Percentiles rank a stretch among this genome's conserved stretches.
phyloP scores from a whole-genome alignment of 768 basidiomycete species.

The Xerocomus potaroensis region DNA sequence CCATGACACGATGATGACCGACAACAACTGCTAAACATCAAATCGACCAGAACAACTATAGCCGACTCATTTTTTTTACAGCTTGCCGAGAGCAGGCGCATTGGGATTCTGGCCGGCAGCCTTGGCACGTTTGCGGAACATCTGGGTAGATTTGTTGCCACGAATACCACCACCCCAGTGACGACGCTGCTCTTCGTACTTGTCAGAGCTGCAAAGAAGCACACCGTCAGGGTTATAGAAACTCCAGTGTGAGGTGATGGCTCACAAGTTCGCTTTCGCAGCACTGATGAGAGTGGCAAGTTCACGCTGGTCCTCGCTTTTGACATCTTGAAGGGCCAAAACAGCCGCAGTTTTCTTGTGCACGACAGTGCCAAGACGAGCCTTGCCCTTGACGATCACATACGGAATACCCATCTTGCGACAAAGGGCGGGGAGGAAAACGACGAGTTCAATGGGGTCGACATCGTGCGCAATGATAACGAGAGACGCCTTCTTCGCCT shows the following conservation, averaged over 20 bases:
- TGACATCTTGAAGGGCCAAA: conserved; percentile 88
- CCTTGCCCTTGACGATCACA: conserved; percentile 97
- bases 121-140: conserved; percentile 93
- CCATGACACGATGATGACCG: no score
- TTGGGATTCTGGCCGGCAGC: conserved; percentile 68
- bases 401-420: conserved; percentile 99
- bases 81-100: conserved; percentile 57
- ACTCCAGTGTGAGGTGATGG: conserved; percentile 15
- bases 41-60: no score
- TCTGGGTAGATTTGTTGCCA: conserved; percentile 91
- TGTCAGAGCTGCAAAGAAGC: conserved; percentile 59
- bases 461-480: conserved; percentile 98
- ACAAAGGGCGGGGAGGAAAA: conserved; percentile 97
- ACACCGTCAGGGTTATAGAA: conserved; percentile 2
- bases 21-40: no score
- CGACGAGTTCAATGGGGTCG: conserved; percentile 97
- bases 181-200: conserved; percentile 88
- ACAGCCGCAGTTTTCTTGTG: conserved; percentile 98
- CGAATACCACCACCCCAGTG: conserved; percentile 96
- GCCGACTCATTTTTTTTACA: no score
- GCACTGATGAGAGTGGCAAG: conserved; percentile 90
- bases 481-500: conserved; percentile 96
- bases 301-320: conserved; percentile 90
- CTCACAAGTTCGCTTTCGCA: conserved; percentile 96
- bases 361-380: conserved; percentile 94